Percentiles rank a stretch among this genome's conserved stretches.
phyloP scores from a whole-genome alignment of 768 basidiomycete genomes.

The Cubamyces lactineus region DNA sequence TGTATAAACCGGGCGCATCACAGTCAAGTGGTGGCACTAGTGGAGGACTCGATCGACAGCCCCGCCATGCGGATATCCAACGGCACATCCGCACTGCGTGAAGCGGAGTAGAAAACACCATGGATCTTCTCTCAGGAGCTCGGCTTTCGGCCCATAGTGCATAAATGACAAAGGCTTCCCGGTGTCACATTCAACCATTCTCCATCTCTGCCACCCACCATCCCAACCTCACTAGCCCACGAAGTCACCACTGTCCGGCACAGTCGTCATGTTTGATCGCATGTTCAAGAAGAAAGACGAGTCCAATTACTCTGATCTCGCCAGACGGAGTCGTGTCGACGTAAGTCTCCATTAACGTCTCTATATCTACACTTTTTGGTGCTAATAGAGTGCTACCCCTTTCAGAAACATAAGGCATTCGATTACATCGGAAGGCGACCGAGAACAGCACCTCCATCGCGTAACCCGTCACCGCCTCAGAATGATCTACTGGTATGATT shows the following conservation, averaged over 20 bases:
- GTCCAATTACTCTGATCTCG: background rate
- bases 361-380: background rate
- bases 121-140: background rate
- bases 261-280: conserved; percentile 16
- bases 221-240: background rate
- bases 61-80: conserved; percentile 6
- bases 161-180: conserved; percentile 1
- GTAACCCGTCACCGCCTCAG: background rate
- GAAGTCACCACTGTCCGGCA: conserved; percentile 11
- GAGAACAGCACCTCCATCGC: conserved; percentile 7
- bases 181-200: background rate
- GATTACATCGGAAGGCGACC: conserved; percentile 1
- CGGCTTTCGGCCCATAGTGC: background rate
- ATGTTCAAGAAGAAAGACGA: conserved; percentile 21
- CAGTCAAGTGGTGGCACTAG: background rate
- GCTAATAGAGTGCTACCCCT: background rate
- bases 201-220: background rate
- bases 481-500: background rate
- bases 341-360: background rate
- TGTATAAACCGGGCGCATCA: too few species aligned
- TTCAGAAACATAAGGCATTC: conserved; percentile 2
- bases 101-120: conserved; percentile 4
- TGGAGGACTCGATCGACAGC: background rate
- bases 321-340: conserved; percentile 3
- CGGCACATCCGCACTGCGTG: conserved; percentile 8